These are phyloP conservation scores for Aurantiochytrium sp. DNA, from an alignment of 108 stramenopile species.

Conservation along the genomic window DNA sequence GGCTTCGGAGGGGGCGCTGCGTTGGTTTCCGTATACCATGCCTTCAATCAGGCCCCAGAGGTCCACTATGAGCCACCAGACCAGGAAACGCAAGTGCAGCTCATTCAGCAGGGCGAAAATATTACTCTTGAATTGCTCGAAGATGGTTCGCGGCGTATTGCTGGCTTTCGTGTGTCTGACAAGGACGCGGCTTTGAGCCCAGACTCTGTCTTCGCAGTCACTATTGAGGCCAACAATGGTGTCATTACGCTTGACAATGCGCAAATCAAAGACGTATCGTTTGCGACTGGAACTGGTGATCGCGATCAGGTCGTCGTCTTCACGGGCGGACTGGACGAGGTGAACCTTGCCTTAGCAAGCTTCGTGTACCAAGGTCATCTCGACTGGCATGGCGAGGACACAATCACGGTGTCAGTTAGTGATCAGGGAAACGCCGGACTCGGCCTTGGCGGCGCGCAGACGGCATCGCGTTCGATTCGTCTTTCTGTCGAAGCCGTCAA, in stretches of 20 bases:
- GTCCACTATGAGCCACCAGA: background rate
- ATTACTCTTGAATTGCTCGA: background rate
- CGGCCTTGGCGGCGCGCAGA: background rate
- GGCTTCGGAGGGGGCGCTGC: constrained; percentile 20
- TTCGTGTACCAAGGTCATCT: constrained; percentile 7
- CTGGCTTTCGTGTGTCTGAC: background rate
- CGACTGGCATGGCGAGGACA: background rate
- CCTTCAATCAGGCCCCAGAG: background rate
- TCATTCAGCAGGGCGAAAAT: background rate
- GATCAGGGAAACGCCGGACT: constrained; percentile 5
- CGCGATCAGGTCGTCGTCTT: constrained; percentile 20
- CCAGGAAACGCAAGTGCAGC: background rate
- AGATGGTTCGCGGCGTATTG: background rate
- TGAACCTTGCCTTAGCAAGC: background rate
- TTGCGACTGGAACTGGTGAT: background rate
- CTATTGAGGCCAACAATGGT: background rate
- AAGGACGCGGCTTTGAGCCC: background rate
- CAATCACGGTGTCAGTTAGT: background rate
- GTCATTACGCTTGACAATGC: background rate
- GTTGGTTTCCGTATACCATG: background rate
- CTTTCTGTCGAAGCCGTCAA: constrained; percentile 3
- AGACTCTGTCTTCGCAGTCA: background rate
- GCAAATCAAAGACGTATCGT: background rate
- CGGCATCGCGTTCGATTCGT: background rate
- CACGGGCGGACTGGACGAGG: background rate